Base-by-base conservation (phyloP, 305 asterid species). In the Fraxinus nigra region DNA sequence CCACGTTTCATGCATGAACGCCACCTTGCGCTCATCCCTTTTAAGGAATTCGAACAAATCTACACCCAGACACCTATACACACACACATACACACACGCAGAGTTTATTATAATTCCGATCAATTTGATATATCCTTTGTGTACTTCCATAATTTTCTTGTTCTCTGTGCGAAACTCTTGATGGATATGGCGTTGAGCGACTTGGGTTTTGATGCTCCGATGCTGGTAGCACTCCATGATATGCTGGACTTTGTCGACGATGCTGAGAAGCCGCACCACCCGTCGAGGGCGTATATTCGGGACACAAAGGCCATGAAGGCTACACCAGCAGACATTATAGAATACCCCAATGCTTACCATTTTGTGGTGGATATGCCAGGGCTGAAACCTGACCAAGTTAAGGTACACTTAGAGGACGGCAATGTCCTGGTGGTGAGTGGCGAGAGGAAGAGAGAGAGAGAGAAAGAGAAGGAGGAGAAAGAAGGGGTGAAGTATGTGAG, bases 281-380 rank as follows among this genome's bases (percentile, higher is more conserved):
- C 89, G 0, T 38, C 87, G 2, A 69, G 82, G 26, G 61, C 90
- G 61, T 85, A 63, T 59, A 74, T 80, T 20, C 86, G 81, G 10
- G 85, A 82, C 78, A 73, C 76, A 1, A 81, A 83, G 28, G 87
- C 87, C 5, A 87, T 85, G 84, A 81, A 75, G 7, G 70, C 86
- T 16, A 85, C 87, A 0, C 87, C 88, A 0, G 85, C 87, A 0
- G 87, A 87, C 79, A 78, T 83, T 10, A 69, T 78, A 75, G 88
- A 85, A 79, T 61, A 40, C 18, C 80, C 84, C 3, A 75, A 73
- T 32, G 70, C 85, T 1, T 87, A 80, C 81, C 67, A 38, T 11
- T 85, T 87, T 48, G 24, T 82, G 32, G 30, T 87, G 43, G 90
- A 85, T 81, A 82, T 82, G 88, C 88, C 88, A 9, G 86, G 90